Conservation (phyloP, 2,329 filamentous ascomycete genomes). For the Pestalotiopsis sp. region DNA sequence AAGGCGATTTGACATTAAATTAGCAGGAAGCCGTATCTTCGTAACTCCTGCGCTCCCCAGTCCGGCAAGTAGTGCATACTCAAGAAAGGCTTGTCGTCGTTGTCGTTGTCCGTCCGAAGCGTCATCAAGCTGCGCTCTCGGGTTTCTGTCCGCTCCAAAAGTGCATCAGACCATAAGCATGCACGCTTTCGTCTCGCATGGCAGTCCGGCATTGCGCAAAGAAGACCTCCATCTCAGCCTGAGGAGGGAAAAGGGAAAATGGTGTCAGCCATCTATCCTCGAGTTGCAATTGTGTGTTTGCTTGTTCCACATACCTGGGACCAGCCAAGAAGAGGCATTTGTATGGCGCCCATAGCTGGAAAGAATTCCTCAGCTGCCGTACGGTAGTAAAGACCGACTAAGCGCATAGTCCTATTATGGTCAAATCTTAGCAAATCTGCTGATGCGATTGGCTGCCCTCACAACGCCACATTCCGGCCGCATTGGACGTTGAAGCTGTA, state of each 20-base stretch:
- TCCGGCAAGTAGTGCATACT: background rate
- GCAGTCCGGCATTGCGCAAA: slow-evolving; percentile 26
- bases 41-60: background rate
- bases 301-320: slow-evolving; percentile 15
- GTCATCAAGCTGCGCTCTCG: slow-evolving; percentile 6
- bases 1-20: background rate
- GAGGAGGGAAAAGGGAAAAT: background rate
- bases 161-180: slow-evolving; percentile 39
- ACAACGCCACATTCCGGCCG: background rate
- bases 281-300: background rate
- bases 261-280: no score
- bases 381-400: slow-evolving; percentile 43
- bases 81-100: background rate
- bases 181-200: slow-evolving; percentile 29
- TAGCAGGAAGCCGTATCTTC: background rate
- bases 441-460: background rate
- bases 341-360: slow-evolving; percentile 39
- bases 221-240: slow-evolving; percentile 27
- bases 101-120: background rate
- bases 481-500: background rate
- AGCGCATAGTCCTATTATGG: slow-evolving; percentile 32
- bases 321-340: slow-evolving; percentile 40
- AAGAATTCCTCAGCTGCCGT: slow-evolving; percentile 43
- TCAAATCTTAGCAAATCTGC: background rate
- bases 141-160: slow-evolving; percentile 46